These are phyloP conservation scores for Nigrospora oryzae DNA, from an alignment of 2,329 filamentous ascomycete genomes.

Conservation along the genomic window DNA sequence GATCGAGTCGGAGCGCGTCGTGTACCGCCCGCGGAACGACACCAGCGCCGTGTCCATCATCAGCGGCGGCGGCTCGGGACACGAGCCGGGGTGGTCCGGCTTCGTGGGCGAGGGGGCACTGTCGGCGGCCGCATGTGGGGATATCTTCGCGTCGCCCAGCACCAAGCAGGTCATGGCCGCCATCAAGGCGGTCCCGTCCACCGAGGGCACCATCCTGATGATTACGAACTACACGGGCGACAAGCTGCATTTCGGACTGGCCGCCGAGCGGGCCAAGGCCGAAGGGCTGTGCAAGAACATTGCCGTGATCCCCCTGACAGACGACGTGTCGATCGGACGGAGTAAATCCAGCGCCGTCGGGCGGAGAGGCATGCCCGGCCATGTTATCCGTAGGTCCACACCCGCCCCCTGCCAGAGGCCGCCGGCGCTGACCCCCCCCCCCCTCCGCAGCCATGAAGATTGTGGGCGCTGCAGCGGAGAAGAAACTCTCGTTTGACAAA, in stretches of 20 bases:
- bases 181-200: constrained; percentile 51
- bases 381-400: constrained; percentile 34
- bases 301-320: constrained; percentile 64
- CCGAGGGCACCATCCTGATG: constrained; percentile 59
- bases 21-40: constrained; percentile 23
- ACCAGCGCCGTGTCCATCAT: constrained; percentile 41
- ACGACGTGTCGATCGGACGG: constrained; percentile 65
- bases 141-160: constrained; percentile 68
- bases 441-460: constrained; percentile 62
- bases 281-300: constrained; percentile 48
- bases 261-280: constrained; percentile 63
- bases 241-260: constrained; percentile 68
- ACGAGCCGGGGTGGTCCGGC: constrained; percentile 64
- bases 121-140: constrained; percentile 61
- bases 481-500: constrained; percentile 47
- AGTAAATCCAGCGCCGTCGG: constrained; percentile 62
- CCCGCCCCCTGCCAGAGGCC: constrained; percentile 18
- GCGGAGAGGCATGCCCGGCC: constrained; percentile 62
- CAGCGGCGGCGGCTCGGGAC: constrained; percentile 64
- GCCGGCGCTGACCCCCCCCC: constrained; percentile 40
- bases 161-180: constrained; percentile 63
- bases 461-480: constrained; percentile 55
- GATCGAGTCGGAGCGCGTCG: constrained; percentile 30
- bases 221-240: constrained; percentile 71
- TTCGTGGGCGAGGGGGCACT: constrained; percentile 64